These are phyloP conservation scores for Rhinocladiella mackenziei DNA, from an alignment of 2,329 filamentous ascomycete species.

Conservation along the genomic window DNA sequence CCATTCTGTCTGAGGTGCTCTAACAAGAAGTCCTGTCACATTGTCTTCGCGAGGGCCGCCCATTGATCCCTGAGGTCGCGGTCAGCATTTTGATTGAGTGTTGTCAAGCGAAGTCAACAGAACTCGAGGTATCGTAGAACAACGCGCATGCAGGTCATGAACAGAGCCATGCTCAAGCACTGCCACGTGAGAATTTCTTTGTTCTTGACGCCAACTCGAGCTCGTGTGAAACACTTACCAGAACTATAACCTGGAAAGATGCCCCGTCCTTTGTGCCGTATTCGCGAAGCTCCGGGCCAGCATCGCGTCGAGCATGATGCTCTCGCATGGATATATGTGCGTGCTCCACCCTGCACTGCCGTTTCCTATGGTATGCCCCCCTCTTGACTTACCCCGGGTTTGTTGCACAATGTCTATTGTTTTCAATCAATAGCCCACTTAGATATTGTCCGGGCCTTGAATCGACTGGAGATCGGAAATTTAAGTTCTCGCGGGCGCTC, in stretches of 20 bases:
- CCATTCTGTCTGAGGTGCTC: conserved; percentile 76
- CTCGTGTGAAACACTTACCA: conserved; percentile 47
- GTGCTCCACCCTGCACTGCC: background rate
- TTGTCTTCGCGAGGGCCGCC: conserved; percentile 89
- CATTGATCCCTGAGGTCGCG: conserved; percentile 66
- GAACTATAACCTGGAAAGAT: conserved; percentile 68
- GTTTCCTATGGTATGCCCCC: conserved; percentile 5
- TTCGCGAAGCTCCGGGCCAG: conserved; percentile 21
- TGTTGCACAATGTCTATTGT: conserved; percentile 20
- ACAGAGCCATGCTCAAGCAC: too few species aligned
- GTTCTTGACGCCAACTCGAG: too few species aligned
- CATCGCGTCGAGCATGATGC: conserved; percentile 17
- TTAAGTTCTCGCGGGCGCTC: too few species aligned
- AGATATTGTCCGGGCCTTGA: background rate
- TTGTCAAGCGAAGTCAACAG: too few species aligned
- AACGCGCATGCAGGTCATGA: too few species aligned
- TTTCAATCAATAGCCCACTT: background rate
- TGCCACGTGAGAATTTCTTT: too few species aligned
- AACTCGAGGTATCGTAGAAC: too few species aligned
- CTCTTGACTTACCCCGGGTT: conserved; percentile 1
- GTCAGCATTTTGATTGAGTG: conserved; percentile 1
- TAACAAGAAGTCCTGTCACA: conserved; percentile 82
- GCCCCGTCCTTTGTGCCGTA: conserved; percentile 34
- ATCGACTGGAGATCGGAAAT: background rate
- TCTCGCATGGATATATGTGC: conserved; percentile 20